Conservation (phyloP, 2,329 filamentous ascomycete genomes). For the Plectosphaerella sp. region DNA sequence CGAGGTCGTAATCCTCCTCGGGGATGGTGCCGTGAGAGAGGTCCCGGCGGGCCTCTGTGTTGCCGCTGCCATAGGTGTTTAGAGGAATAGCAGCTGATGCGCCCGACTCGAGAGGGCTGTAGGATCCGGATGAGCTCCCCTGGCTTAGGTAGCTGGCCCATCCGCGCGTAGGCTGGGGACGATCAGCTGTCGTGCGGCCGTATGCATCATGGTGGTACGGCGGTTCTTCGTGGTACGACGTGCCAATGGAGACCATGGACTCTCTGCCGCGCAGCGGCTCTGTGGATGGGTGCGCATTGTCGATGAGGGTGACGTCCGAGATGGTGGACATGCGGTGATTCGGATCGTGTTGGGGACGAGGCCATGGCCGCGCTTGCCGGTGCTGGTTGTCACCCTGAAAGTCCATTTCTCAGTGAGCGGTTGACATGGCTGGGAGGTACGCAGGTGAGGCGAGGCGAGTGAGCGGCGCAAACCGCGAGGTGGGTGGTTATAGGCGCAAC, state of each 20-base stretch:
- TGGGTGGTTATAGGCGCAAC: neutral
- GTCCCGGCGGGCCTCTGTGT: neutral
- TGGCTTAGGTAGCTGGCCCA: too few relatives aligned
- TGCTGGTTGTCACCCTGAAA: neutral
- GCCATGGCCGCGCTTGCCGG: neutral
- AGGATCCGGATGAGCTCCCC: neutral
- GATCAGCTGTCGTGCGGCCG: neutral
- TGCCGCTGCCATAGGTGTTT: neutral
- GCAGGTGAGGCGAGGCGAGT: too few relatives aligned
- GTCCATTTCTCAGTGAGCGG: neutral
- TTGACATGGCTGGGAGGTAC: neutral
- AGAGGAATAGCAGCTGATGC: neutral
- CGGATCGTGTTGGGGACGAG: neutral
- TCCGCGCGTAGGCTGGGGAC: too few relatives aligned
- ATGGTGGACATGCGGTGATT: neutral
- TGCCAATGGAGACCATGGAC: neutral
- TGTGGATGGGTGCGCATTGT: too few relatives aligned
- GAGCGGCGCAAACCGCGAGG: neutral
- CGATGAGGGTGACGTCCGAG: neutral
- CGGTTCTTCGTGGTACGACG: neutral
- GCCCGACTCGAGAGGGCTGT: neutral
- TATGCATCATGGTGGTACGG: neutral
- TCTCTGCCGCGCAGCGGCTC: neutral
- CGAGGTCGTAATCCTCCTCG: constrained; percentile 38
- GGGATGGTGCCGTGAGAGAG: neutral